Base-by-base conservation (phyloP, 441 rosid genomes). In the Brassica hybrid region DNA sequence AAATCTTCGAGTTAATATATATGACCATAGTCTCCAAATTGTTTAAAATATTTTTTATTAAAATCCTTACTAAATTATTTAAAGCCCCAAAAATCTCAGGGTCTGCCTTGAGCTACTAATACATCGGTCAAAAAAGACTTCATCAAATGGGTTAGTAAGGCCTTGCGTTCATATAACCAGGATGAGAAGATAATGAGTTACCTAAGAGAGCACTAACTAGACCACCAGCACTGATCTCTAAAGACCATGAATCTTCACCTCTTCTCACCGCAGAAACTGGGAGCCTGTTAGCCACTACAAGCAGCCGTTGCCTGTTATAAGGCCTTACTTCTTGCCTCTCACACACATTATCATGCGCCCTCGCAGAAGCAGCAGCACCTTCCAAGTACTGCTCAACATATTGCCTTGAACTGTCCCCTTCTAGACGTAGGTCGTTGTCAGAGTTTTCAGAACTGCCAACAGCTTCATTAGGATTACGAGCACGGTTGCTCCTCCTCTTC, bases 201-300 rank as follows among this genome's bases (percentile, higher is more conserved):
- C 34, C 34, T 30, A 94, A 82, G 83, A 96, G 98, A 63, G 99
- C 99, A 80, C 75, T 94, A 76, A 96, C 99, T 2, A 94, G 86
- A 78, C 99, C 99, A 43, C 99, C 99, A 70, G 90, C 98, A 86
- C 98, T 96, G 66, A 94, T 90, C 84, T 96, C 99, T 41, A 96
- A 86, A 70, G 96, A 91, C 99, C 99, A 96, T 1, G 90, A 84
- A 57, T 96, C 96, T 86, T 90, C 97, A 65, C 97, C 98, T 85
- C 91, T 87, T 81, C 99, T 86, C 76, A 94, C 90, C 0, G 98
- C 99, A 79, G 98, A 96, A 69, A 96, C 99, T 1, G 99, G 99
- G 25, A 95, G 86, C 84, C 99, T 88, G 56, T 96, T 96, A 77
- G 99, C 99, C 77, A 95, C 99, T 11, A 95, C 99, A 84, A 95